These are phyloP conservation scores for Aspergillus intermedius DNA, from an alignment of 2,329 filamentous ascomycete species.

Conservation along the genomic window DNA sequence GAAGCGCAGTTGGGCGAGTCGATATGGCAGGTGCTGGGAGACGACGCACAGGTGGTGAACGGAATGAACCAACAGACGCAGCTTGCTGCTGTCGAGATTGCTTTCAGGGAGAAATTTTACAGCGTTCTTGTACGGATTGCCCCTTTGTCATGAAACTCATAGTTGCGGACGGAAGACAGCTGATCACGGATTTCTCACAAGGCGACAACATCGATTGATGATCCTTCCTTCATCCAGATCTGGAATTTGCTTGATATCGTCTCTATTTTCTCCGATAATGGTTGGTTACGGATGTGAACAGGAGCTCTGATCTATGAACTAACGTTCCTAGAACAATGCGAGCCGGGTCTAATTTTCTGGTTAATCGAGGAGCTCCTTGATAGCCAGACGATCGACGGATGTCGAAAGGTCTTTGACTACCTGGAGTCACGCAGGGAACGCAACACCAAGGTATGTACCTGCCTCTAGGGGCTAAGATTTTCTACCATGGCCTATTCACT, in stretches of 20 bases:
- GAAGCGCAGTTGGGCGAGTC: conserved; percentile 52
- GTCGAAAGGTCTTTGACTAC: conserved; percentile 86
- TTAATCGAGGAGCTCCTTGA: conserved; percentile 92
- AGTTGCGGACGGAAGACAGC: background rate
- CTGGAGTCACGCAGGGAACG: conserved; percentile 87
- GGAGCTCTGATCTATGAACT: conserved; percentile 13
- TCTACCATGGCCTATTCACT: conserved; percentile 13
- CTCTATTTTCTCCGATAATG: conserved; percentile 78
- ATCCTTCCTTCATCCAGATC: conserved; percentile 70
- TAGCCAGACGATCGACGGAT: conserved; percentile 89
- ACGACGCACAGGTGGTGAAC: conserved; percentile 14
- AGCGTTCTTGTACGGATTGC: conserved; percentile 61
- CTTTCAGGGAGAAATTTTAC: conserved; percentile 74
- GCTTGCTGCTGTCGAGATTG: conserved; percentile 72
- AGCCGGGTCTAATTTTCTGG: conserved; percentile 78
- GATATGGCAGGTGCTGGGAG: conserved; percentile 33
- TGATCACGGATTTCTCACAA: conserved; percentile 29
- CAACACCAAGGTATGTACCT: conserved; percentile 61
- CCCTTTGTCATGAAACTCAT: background rate
- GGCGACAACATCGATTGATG: conserved; percentile 69
- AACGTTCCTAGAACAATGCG: conserved; percentile 47
- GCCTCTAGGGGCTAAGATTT: background rate
- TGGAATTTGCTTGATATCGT: conserved; percentile 94
- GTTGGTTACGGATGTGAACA: conserved; percentile 44
- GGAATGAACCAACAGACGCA: conserved; percentile 48